phyloP scores from a whole-genome alignment of 441 rosid species.

The Biscutella auriculata region DNA sequence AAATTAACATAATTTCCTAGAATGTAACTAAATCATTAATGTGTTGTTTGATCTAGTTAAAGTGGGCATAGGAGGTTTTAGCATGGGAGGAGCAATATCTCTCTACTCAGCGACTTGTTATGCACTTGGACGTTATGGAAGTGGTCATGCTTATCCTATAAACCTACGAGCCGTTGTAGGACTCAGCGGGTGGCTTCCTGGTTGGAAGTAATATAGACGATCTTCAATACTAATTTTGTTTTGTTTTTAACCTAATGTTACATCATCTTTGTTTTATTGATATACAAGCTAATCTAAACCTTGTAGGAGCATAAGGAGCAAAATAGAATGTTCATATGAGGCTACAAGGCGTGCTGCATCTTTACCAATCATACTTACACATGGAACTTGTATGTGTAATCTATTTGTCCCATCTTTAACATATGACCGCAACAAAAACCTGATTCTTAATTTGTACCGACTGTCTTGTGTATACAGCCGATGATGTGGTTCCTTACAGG shows the following conservation, averaged over 20 bases:
- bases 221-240: background rate
- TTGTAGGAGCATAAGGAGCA: conserved; percentile 41
- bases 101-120: conserved; percentile 53
- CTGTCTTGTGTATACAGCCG: conserved; percentile 38
- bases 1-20: too few relatives aligned
- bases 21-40: background rate
- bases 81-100: conserved; percentile 61
- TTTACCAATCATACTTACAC: conserved; percentile 46
- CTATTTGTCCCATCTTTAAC: background rate
- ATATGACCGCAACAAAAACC: background rate
- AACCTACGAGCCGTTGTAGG: conserved; percentile 56
- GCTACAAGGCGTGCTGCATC: conserved; percentile 54
- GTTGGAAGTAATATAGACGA: conserved; percentile 42
- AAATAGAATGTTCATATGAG: conserved; percentile 44
- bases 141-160: conserved; percentile 37
- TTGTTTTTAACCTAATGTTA: background rate
- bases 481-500: conserved; percentile 64
- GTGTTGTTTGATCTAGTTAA: conserved; percentile 27
- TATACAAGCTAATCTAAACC: background rate
- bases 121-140: conserved; percentile 42
- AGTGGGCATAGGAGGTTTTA: conserved; percentile 60
- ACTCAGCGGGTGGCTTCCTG: conserved; percentile 68
- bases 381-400: conserved; percentile 36
- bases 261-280: background rate
- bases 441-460: background rate